Evolutionary conservation across 108 stramenopile species (phyloP).

Genomic region (Stephanodiscus triporus): DNA sequence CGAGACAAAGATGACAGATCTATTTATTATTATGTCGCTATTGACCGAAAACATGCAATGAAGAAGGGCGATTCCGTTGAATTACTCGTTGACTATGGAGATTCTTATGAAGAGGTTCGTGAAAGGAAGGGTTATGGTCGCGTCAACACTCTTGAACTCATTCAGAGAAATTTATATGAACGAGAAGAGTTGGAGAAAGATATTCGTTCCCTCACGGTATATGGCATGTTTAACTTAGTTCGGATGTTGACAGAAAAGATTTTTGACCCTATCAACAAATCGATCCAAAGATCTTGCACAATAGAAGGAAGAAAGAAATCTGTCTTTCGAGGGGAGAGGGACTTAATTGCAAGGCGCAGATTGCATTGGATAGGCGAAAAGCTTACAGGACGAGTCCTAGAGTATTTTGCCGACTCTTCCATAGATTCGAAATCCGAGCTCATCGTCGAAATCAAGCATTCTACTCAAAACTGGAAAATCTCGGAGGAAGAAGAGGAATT

Average conservation of each 20-base stretch:
- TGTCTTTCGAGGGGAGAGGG: neutral
- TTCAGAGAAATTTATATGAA: conserved; percentile 65
- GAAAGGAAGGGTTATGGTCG: conserved; percentile 81
- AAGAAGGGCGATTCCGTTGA: conserved; percentile 66
- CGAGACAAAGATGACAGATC: conserved; percentile 44
- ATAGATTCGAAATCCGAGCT: neutral
- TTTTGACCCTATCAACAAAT: conserved; percentile 16
- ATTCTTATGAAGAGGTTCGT: conserved; percentile 63
- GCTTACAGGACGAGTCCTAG: conserved; percentile 16
- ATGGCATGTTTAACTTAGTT: conserved; percentile 28
- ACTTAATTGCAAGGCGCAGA: conserved; percentile 31
- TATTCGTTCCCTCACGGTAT: conserved; percentile 31
- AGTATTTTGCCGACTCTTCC: conserved; percentile 1
- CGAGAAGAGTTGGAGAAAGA: conserved; percentile 42
- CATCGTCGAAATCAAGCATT: neutral
- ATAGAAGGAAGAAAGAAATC: neutral
- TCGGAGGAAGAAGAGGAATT: neutral
- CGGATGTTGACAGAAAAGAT: conserved; percentile 32
- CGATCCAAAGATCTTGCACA: neutral
- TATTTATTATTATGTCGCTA: conserved; percentile 58
- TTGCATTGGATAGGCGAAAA: conserved; percentile 30
- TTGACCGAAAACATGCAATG: conserved; percentile 51
- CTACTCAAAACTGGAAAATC: neutral
- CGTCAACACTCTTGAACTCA: conserved; percentile 38
- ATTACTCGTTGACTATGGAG: conserved; percentile 66